Conservation (phyloP, 805 yeast species). For the Pichia manshurica region DNA sequence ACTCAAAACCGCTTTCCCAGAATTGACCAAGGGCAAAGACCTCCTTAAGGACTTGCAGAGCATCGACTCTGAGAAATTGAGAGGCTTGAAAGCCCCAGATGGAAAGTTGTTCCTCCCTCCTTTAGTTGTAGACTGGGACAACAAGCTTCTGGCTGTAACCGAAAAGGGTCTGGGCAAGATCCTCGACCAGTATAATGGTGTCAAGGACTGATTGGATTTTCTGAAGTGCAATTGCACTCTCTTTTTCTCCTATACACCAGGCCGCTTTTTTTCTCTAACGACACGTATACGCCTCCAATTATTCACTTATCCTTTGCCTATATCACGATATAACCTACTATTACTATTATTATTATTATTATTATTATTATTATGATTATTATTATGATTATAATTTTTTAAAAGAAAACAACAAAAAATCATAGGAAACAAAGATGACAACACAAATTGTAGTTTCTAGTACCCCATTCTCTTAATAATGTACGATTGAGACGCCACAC, state of each 20-base stretch:
- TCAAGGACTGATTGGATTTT: background rate
- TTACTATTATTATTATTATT: too few relatives aligned
- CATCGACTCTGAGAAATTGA: conserved; percentile 10
- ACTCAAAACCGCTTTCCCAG: conserved; percentile 28
- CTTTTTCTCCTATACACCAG: too few relatives aligned
- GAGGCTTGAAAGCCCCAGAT: background rate
- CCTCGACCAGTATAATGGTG: conserved; percentile 33
- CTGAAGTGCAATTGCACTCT: too few relatives aligned
- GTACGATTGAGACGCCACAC: conserved; percentile 84
- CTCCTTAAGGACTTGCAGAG: conserved; percentile 18
- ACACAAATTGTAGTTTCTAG: conserved; percentile 16
- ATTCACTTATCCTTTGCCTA: too few relatives aligned
- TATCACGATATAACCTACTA: too few relatives aligned
- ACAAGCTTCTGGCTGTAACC: conserved; percentile 48
- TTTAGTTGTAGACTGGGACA: conserved; percentile 59
- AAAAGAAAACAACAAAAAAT: too few relatives aligned
- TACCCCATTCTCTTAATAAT: conserved; percentile 86
- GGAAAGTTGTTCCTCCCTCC: conserved; percentile 35
- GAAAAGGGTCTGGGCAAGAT: conserved; percentile 39
- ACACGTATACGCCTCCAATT: too few relatives aligned
- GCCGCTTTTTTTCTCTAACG: too few relatives aligned
- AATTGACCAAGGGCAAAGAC: conserved; percentile 13
- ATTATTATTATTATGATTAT: too few relatives aligned
- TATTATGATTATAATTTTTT: too few relatives aligned
- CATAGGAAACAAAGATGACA: too few relatives aligned